Conservation (phyloP, 2,329 filamentous ascomycete genomes). For the Peltaster fructicola region DNA sequence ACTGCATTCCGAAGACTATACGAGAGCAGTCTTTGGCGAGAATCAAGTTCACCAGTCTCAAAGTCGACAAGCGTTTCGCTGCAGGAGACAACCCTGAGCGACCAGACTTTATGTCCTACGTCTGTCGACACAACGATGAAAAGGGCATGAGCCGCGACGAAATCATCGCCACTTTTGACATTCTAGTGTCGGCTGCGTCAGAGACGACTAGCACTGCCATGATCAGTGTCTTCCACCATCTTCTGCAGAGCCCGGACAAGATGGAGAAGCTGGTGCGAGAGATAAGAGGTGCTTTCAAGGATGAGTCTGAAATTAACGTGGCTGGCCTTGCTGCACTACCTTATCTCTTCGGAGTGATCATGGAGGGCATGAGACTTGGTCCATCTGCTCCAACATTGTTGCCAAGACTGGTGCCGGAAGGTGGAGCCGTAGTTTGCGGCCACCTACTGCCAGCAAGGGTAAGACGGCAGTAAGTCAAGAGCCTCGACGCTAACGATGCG, state of each 20-base stretch:
- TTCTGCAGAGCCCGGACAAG: slow-evolving; percentile 9
- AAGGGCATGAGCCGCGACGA: slow-evolving; percentile 14
- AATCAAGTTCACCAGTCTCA: too few relatives aligned
- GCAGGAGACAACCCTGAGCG: slow-evolving; percentile 2
- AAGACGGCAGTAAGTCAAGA: slow-evolving; percentile 2
- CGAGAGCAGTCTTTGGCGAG: not conserved
- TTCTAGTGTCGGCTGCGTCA: slow-evolving; percentile 16
- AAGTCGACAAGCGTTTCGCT: slow-evolving; percentile 1
- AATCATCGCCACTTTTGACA: slow-evolving; percentile 12
- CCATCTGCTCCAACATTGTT: slow-evolving; percentile 26
- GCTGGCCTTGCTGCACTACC: slow-evolving; percentile 7
- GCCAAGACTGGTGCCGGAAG: slow-evolving; percentile 11
- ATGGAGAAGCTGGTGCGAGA: slow-evolving; percentile 24
- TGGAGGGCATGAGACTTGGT: slow-evolving; percentile 28
- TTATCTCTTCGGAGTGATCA: slow-evolving; percentile 27
- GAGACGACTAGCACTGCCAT: slow-evolving; percentile 19
- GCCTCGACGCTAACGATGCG: not conserved
- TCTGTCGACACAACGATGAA: slow-evolving; percentile 6
- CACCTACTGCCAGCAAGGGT: slow-evolving; percentile 1
- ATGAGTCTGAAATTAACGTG: slow-evolving; percentile 12
- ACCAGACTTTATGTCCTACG: slow-evolving; percentile 4
- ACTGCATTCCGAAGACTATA: slow-evolving; percentile 4
- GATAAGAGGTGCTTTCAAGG: slow-evolving; percentile 23
- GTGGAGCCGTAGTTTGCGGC: slow-evolving; percentile 5
- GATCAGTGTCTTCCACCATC: slow-evolving; percentile 10